Evolutionary conservation across 2,329 filamentous ascomycete genomes (phyloP).

Genomic region (Bipolaris zeicola): DNA sequence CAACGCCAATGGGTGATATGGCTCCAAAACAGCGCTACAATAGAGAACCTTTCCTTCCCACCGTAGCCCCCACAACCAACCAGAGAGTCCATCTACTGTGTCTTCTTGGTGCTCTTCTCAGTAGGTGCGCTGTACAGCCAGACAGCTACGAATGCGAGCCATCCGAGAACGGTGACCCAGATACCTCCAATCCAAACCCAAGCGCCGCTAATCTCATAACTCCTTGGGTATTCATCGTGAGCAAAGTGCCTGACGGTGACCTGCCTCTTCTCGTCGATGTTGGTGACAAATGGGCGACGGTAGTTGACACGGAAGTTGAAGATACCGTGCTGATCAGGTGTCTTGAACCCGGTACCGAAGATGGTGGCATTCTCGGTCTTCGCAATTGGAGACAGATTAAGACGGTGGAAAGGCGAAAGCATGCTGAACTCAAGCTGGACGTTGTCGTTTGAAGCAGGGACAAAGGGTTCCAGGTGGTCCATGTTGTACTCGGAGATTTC

Average conservation of each 20-base stretch:
- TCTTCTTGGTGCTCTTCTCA: slow-evolving; percentile 58
- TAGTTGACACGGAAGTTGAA: slow-evolving; percentile 99
- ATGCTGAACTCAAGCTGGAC: slow-evolving; percentile 98
- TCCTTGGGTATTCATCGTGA: slow-evolving; percentile 94
- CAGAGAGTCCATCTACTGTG: slow-evolving; percentile 41
- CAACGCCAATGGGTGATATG: slow-evolving; percentile 14
- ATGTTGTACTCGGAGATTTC: slow-evolving; percentile 84
- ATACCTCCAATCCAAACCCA: slow-evolving; percentile 96
- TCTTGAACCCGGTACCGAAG: slow-evolving; percentile 76
- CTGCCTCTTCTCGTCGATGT: slow-evolving; percentile 90
- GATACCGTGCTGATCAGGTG: slow-evolving; percentile 97
- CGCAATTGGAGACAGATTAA: slow-evolving; percentile 66
- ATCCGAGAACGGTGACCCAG: slow-evolving; percentile 80
- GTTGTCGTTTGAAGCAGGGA: slow-evolving; percentile 69
- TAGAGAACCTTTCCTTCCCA: background rate
- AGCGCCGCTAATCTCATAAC: slow-evolving; percentile 84
- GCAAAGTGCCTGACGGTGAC: slow-evolving; percentile 96
- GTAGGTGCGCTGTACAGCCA: slow-evolving; percentile 81
- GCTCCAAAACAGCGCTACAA: slow-evolving; percentile 7
- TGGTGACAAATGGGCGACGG: slow-evolving; percentile 89
- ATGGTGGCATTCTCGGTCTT: slow-evolving; percentile 71
- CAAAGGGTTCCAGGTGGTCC: slow-evolving; percentile 77
- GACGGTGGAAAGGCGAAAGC: slow-evolving; percentile 95
- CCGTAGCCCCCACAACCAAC: background rate
- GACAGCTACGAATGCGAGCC: slow-evolving; percentile 80